A percentile compares a stretch with the other conserved stretches of the same genome.
phyloP scores from a whole-genome alignment of 495 filamentous ascomycete genomes.

The Xylaria flabelliformis region DNA sequence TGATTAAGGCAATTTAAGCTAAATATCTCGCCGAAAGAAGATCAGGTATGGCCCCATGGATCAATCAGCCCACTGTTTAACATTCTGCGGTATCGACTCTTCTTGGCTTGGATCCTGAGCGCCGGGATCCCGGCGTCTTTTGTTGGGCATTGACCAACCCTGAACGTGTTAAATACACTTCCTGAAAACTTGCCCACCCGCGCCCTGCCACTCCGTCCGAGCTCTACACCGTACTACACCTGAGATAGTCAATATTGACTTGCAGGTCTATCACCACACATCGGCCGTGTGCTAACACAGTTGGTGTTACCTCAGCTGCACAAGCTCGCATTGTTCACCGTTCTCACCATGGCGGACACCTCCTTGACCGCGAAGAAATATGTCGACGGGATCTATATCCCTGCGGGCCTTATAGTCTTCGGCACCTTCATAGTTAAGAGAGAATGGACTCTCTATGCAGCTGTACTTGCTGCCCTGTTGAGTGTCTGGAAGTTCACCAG shows the following conservation, averaged over 20 bases:
- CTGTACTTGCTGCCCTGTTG: conserved; percentile 64
- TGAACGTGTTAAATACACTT: conserved; percentile 6
- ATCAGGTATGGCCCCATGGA: background rate
- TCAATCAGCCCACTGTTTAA: conserved; percentile 21
- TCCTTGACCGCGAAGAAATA: conserved; percentile 47
- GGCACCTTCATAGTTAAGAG: conserved; percentile 77
- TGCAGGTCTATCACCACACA: background rate
- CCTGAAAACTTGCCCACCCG: background rate
- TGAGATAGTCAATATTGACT: conserved; percentile 11
- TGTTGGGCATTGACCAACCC: conserved; percentile 5
- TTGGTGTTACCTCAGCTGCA: background rate
- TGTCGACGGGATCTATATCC: conserved; percentile 82
- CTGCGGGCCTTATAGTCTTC: conserved; percentile 78
- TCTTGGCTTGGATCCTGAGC: background rate
- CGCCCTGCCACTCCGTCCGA: background rate
- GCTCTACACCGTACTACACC: background rate
- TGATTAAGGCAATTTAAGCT: background rate
- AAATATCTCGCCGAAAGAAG: background rate
- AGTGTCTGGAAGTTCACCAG: conserved; percentile 68
- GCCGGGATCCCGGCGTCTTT: conserved; percentile 15
- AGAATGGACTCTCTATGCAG: conserved; percentile 78
- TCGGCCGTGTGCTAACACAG: background rate
- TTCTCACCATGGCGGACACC: conserved; percentile 32
- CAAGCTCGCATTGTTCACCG: conserved; percentile 19
- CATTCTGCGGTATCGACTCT: conserved; percentile 7